These are phyloP conservation scores for Odonthalia washingtoniensis DNA, from an alignment of 31 red algal genomes.

Conservation along the genomic window DNA sequence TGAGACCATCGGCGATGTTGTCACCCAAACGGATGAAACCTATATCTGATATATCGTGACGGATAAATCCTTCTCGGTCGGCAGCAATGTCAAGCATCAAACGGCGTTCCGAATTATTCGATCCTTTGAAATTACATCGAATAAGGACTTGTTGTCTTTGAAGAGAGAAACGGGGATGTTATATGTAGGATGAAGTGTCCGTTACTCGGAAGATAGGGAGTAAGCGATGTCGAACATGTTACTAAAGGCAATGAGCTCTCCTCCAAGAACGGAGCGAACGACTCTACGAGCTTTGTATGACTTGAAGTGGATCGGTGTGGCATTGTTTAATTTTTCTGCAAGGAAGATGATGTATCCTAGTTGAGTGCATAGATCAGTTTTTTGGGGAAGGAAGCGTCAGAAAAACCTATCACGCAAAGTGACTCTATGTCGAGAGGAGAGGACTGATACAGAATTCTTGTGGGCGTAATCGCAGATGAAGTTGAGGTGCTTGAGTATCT, in stretches of 20 bases:
- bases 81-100: slow-evolving; percentile 50
- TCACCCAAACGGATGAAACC: slow-evolving; percentile 30
- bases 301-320: too few relatives aligned
- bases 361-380: slow-evolving; percentile 25
- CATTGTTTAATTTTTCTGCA: too few relatives aligned
- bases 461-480: not conserved
- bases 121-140: slow-evolving; percentile 47
- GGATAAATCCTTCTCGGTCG: slow-evolving; percentile 28
- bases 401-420: slow-evolving; percentile 37
- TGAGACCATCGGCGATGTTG: slow-evolving; percentile 46
- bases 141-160: slow-evolving; percentile 12
- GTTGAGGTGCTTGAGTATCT: too few relatives aligned
- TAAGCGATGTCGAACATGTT: too few relatives aligned
- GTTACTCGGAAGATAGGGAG: too few relatives aligned
- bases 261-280: too few relatives aligned
- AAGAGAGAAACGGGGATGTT: not conserved
- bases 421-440: not conserved
- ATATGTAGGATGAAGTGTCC: too few relatives aligned
- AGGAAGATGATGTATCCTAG: slow-evolving; percentile 39
- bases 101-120: slow-evolving; percentile 12
- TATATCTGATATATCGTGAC: slow-evolving; percentile 28
- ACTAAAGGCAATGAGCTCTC: too few relatives aligned
- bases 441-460: not conserved
- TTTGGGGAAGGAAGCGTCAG: slow-evolving; percentile 49
- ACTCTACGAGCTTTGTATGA: too few relatives aligned